Evolutionary conservation across 805 yeast genomes (phyloP), one percentile per base, ranked within the genome.

Genomic region (Candida koratica): DNA sequence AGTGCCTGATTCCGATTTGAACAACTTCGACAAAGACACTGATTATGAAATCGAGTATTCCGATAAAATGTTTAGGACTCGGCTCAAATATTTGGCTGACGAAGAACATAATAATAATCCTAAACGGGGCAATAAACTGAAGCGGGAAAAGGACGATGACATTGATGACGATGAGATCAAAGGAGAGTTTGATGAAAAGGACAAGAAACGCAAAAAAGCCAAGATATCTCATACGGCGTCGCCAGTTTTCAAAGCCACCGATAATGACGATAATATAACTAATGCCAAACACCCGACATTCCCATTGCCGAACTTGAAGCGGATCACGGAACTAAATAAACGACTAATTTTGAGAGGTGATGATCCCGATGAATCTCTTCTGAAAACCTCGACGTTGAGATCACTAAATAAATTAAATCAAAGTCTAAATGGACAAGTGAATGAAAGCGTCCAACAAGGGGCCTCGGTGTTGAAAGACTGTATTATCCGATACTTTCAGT

Each of bases 11-110:
- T 59, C 44, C 3, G 52, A 55, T 23, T 11, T 45, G 12, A 50
- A 46, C 10, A 41, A 40, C 17, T 69, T 56, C 46, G 79, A 75
- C 48, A 52, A 55, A 17, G 81, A 75, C 44, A 67, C 78, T 1
- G 67, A 61, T 11, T 61, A 54, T 37, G 81, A 75, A 50, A 56
- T 64, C 24, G 69, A 61, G 26, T 73, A 67, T 49, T 73, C 77
- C 1, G 64, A 61, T 13, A 61, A 56, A 27, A 75, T 75, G 81
- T 67, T 61, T 46, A 51, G 54, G 35, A 51, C 69, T 14, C 61
- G 81, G 40, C 43, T 58, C 32, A 48, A 51, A 37, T 66, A 62
- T 46, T 55, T 68, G 39, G 59, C 58, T 7, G 71, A 63, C 41
- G 72, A 67, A 35, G 64, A 56, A 35, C 60, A 53, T 44, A 53